Base-by-base conservation (phyloP, 1,284 basidiomycete genomes). In the Boletellus deceptivus region DNA sequence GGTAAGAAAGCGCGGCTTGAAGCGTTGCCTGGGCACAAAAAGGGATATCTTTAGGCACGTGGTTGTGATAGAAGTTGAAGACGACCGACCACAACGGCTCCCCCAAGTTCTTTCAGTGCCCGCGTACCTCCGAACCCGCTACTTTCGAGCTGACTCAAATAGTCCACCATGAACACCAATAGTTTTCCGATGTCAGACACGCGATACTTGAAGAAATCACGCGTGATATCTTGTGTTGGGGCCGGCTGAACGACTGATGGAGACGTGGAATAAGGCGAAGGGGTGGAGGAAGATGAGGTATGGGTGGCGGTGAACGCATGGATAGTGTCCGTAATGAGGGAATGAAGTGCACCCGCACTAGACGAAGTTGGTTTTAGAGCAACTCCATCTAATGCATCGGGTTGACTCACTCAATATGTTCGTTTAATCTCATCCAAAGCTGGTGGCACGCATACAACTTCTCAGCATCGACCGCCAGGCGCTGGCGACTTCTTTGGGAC, bases 381-480 rank as follows among this genome's bases (percentile, higher is more conserved):
- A 36, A 49, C 29, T 50, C n/a, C 24, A 45, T 41, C 22, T 46
- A 27, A 43, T 3, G 8, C 22, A 33, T 39, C 25, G 29, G 35
- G 34, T 40, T 22, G 22, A 70, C 83, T 49, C 63, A 88, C 84
- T 76, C 72, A n/a, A 86, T 71, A 24, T 78, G 73, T 24, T 86
- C 80, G 62, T 94, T 93, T 64, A 94, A 84, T 59, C 80, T 77
- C 25, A 83, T 65, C 96, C 96, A 99, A 17, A 98, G 73, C 36
- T 91, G 86, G 52, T 86, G 80, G 4, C 84, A 86, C 1, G 91
- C 88, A 54, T 87, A 86, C 13, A 98, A 73, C 59, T 93, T 91
- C 71, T 98, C 94, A 2, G 92, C 91, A 65, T 98, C 89, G n/a
- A 78, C 80, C 24, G 84, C 86, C 36, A 99, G 74, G 34, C 78